Evolutionary conservation across 371 early-diverging fungal genomes (phyloP).

Genomic region (Globomyces sp.): DNA sequence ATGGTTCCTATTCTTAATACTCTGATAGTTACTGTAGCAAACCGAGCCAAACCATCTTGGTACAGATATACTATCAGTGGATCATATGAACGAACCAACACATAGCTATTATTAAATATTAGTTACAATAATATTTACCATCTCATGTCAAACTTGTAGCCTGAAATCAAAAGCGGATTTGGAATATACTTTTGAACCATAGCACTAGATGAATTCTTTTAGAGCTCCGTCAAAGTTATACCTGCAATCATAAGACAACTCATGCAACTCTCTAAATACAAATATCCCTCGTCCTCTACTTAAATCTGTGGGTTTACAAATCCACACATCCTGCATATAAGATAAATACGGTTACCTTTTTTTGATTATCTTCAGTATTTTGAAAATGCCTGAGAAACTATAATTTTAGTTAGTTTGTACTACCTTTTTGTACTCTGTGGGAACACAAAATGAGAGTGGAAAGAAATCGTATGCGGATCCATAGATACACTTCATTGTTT

Average conservation of each 20-base stretch:
- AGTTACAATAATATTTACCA: conserved; percentile 28
- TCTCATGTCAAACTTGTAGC: conserved; percentile 50
- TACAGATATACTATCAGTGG: conserved; percentile 44
- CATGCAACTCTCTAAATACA: conserved; percentile 38
- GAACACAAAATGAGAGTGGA: conserved; percentile 43
- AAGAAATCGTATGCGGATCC: conserved; percentile 42
- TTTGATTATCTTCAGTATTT: conserved; percentile 32
- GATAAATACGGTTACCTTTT: conserved; percentile 20
- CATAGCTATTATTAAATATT: conserved; percentile 29
- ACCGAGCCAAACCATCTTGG: conserved; percentile 44
- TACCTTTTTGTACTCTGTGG: conserved; percentile 38
- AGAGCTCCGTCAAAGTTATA: not conserved
- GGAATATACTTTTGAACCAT: conserved; percentile 44
- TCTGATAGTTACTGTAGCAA: conserved; percentile 37
- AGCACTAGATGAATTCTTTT: conserved; percentile 23
- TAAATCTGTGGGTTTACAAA: conserved; percentile 49
- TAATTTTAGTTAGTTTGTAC: no score
- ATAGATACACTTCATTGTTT: conserved; percentile 41
- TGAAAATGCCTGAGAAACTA: conserved; percentile 40
- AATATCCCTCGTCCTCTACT: conserved; percentile 45
- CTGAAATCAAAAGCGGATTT: conserved; percentile 43
- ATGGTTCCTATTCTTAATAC: conserved; percentile 21
- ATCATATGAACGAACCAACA: conserved; percentile 37
- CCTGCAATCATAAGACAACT: conserved; percentile 46
- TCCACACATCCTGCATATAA: conserved; percentile 34